Base-by-base conservation (phyloP, 2,329 filamentous ascomycete species). In the Nothomitra cinnamomea region DNA sequence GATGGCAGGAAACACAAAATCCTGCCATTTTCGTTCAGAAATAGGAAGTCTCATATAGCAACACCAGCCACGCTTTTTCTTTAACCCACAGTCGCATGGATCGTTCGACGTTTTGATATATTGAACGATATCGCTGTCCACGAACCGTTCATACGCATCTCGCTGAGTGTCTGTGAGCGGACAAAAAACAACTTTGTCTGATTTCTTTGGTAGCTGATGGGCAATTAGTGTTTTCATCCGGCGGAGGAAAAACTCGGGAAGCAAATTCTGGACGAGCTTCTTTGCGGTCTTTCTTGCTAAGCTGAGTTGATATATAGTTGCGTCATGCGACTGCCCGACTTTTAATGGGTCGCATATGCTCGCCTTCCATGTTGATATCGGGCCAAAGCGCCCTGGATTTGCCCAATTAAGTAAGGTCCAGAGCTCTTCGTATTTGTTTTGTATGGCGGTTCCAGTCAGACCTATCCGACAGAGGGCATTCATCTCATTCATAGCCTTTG, bases 341-440 rank as follows among this genome's bases (percentile, higher is more conserved):
- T 85, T 86, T 53, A 98, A 71, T 0, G 90, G 92, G 21, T 82
- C 77, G 53, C 82, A 82, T 55, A 98, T 87, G 38, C 77, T 80
- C 19, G 76, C 73, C 61, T 80, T 83, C 92, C 92, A 98, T 42
- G 85, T 84, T 3, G 76, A 70, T 8, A 85, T 68, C 0, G 80
- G 77, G 0, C 81, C 80, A 57, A 84, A 75, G 40, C 67, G 69
- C 0, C 88, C 90, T 0, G 92, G 92, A 60, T 94, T 92, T 0
- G 88, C 89, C 92, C 92, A 98, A 64, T 98, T 94, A 2, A 98
- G 72, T 0, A 98, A 72, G 0, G 88, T 94, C 90, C 90, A 98
- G 0, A 98, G 75, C 65, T 98, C 92, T 63, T 95, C 87, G 64
- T 98, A 98, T 59, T 87, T 92, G 66, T 98, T 98, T 64, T 98